Evolutionary conservation across 2,329 filamentous ascomycete genomes (phyloP), one percentile per base, ranked within the genome.

Genomic region (Aureobasidium sp.): DNA sequence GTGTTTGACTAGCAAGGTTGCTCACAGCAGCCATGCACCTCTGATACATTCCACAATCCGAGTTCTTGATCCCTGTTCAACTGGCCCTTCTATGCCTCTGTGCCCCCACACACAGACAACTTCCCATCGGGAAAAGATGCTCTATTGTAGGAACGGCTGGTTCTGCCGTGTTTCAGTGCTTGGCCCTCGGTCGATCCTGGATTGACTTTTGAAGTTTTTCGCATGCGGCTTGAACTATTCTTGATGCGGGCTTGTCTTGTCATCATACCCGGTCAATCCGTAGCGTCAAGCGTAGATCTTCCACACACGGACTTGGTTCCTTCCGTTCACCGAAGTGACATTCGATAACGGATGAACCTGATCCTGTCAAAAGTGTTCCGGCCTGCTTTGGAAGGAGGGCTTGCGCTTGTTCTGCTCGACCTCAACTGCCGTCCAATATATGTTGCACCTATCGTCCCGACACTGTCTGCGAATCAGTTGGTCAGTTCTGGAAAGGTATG

Each of bases 191-290:
- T 45, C 53, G 40, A 45, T 57, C 29, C 27, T 9, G 22, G 14
- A 44, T 57, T 45, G 53, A 57, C 53, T 57, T 57, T 57, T n/a
- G 27, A 57, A n/a, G 45, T 45, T 57, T 57, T 45, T 42, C 27
- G 39, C 52, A 56, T 56, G 37, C 39, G 49, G 49, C 35, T 29
- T 29, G 50, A 54, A n/a, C 53, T 57, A 44, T 57, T 57, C 53
- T 57, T 24, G 29, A 45, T 57, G 29, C 15, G 53, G 53, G 14
- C 39, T 45, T 57, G 24, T 45, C 39, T 27, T 45, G 53, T 57
- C 40, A 45, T 57, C 53, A 45, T 35, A n/a, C n/a, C 40, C 39
- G 39, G 15, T 22, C 39, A 44, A 57, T 27, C 27, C 40, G 39
- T 45, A 57, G 53, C 35, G 45, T 9, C 17, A 29, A 29, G 6